phyloP scores from a whole-genome alignment of 495 filamentous ascomycete genomes.

The Letharia lupina region DNA sequence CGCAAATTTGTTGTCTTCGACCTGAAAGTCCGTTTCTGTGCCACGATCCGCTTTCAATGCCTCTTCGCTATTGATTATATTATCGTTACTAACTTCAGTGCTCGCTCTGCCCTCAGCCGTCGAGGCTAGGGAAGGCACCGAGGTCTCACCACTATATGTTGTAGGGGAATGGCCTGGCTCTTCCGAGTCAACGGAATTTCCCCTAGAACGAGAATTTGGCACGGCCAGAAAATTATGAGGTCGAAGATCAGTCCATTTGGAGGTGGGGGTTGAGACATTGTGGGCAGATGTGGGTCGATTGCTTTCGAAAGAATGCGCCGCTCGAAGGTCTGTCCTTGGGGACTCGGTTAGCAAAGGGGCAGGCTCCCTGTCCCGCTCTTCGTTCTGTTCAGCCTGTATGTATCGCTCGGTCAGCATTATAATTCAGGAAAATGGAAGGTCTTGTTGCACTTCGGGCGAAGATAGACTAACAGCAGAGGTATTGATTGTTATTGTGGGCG shows the following conservation, averaged over 20 bases:
- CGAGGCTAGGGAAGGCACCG: conserved; percentile 30
- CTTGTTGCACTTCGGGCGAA: conserved; percentile 24
- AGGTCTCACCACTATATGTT: conserved; percentile 46
- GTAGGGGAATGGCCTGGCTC: conserved; percentile 42
- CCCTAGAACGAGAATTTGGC: conserved; percentile 51
- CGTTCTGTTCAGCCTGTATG: conserved; percentile 29
- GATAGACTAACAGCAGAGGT: conserved; percentile 55
- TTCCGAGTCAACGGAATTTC: conserved; percentile 58
- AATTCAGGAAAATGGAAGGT: conserved; percentile 18
- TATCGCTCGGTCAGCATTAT: conserved; percentile 21
- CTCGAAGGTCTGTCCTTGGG: conserved; percentile 53
- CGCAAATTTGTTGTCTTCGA: conserved; percentile 71
- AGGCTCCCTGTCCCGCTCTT: conserved; percentile 17
- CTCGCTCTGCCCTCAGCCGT: conserved; percentile 32
- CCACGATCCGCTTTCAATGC: conserved; percentile 61
- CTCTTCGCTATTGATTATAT: conserved; percentile 46
- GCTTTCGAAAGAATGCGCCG: conserved; percentile 60
- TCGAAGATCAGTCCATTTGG: conserved; percentile 38
- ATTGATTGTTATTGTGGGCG: conserved; percentile 68
- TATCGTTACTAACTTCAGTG: conserved; percentile 33
- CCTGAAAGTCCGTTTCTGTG: conserved; percentile 59
- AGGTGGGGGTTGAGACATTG: conserved; percentile 69
- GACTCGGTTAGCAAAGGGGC: conserved; percentile 19
- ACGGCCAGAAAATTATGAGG: conserved; percentile 55
- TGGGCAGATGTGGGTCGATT: conserved; percentile 79